These are phyloP conservation scores for Exophiala lecanii-corni DNA, from an alignment of 2,329 filamentous ascomycete species.

Conservation along the genomic window DNA sequence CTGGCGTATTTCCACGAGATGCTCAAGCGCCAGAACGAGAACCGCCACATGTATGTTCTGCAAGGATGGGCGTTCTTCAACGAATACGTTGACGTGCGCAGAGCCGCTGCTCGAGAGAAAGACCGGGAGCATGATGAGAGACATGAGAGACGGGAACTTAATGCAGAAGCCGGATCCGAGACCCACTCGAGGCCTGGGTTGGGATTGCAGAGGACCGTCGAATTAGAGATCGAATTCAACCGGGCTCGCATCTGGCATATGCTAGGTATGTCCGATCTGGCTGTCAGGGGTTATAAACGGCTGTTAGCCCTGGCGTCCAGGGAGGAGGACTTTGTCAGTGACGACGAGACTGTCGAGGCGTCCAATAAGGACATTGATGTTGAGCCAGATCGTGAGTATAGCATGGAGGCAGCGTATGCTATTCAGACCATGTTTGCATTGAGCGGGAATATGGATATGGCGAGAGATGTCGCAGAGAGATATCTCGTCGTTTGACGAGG, in stretches of 20 bases:
- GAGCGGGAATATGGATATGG: slow-evolving; percentile 58
- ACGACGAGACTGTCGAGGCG: background rate
- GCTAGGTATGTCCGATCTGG: slow-evolving; percentile 67
- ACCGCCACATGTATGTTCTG: slow-evolving; percentile 79
- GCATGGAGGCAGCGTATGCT: slow-evolving; percentile 68
- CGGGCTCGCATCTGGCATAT: slow-evolving; percentile 71
- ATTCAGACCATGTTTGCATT: slow-evolving; percentile 63
- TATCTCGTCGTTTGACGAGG: slow-evolving; percentile 50
- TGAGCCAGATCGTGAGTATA: slow-evolving; percentile 37
- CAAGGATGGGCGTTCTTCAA: slow-evolving; percentile 81
- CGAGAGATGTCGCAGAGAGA: slow-evolving; percentile 56
- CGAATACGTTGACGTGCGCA: slow-evolving; percentile 62
- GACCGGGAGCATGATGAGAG: slow-evolving; percentile 6
- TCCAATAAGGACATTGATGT: background rate
- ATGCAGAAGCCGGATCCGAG: background rate
- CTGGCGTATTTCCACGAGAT: slow-evolving; percentile 83
- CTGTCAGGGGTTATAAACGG: slow-evolving; percentile 65
- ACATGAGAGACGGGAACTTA: background rate
- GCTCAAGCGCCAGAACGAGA: slow-evolving; percentile 83
- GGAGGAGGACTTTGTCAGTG: slow-evolving; percentile 2
- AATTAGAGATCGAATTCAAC: slow-evolving; percentile 72
- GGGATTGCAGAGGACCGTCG: slow-evolving; percentile 16
- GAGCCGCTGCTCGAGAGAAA: background rate
- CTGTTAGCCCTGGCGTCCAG: slow-evolving; percentile 42
- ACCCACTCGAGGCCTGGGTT: slow-evolving; percentile 2